These are phyloP conservation scores for Akanthomyces dipterigenus DNA, from an alignment of 2,329 filamentous ascomycete genomes.

Conservation along the genomic window DNA sequence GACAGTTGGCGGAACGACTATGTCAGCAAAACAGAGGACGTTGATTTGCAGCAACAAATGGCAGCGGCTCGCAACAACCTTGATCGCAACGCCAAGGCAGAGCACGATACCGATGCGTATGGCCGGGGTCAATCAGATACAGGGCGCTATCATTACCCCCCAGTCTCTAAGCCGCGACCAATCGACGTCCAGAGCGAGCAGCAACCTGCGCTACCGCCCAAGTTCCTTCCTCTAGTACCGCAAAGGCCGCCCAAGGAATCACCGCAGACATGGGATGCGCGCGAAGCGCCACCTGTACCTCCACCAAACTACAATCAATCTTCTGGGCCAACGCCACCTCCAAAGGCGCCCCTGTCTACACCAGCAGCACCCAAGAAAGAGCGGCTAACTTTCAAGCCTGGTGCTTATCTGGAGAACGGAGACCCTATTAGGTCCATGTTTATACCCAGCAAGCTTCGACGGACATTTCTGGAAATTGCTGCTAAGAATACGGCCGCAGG, in stretches of 20 bases:
- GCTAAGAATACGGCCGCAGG: conserved; percentile 70
- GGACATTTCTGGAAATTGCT: conserved; percentile 68
- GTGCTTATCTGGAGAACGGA: conserved; percentile 85
- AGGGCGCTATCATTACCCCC: conserved; percentile 48
- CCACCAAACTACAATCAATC: conserved; percentile 10
- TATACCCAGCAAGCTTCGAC: conserved; percentile 68
- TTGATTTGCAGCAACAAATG: conserved; percentile 45
- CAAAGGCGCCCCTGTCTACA: conserved; percentile 9
- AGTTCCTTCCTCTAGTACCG: conserved; percentile 19
- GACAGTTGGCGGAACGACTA: conserved; percentile 3
- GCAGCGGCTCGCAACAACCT: conserved; percentile 43
- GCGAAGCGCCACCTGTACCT: conserved; percentile 5
- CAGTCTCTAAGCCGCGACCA: conserved; percentile 45
- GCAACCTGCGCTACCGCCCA: conserved; percentile 18
- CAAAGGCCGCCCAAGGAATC: conserved; percentile 27
- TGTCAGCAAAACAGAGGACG: conserved; percentile 29
- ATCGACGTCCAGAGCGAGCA: conserved; percentile 34
- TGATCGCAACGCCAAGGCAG: conserved; percentile 28
- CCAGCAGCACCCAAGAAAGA: conserved; percentile 40
- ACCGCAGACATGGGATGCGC: neutral
- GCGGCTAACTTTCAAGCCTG: conserved; percentile 62
- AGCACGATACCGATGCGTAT: conserved; percentile 14
- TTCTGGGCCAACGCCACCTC: neutral
- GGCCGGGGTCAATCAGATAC: conserved; percentile 18
- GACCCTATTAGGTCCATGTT: conserved; percentile 82